phyloP scores from a whole-genome alignment of 768 basidiomycete genomes.

The Chalciporus sphaerocephalus region DNA sequence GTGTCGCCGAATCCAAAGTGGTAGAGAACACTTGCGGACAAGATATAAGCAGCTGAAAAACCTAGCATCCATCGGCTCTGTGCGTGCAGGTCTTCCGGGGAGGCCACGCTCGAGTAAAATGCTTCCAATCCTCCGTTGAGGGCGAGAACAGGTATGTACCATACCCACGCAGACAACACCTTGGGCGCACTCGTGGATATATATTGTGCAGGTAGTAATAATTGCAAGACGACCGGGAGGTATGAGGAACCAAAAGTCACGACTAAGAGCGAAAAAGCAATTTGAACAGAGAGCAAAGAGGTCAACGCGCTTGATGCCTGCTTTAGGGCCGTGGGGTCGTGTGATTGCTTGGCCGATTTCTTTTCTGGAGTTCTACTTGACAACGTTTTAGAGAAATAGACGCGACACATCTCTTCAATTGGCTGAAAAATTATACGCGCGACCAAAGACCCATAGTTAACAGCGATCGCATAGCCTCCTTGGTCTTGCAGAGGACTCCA shows the following conservation, averaged over 20 bases:
- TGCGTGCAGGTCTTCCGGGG: conserved; percentile 54
- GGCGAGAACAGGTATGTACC: conserved; percentile 86
- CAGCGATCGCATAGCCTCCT: conserved; percentile 92
- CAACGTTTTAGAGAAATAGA: conserved; percentile 77
- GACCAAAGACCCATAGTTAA: conserved; percentile 92
- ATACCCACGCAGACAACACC: conserved; percentile 76
- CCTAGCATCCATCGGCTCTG: conserved; percentile 83
- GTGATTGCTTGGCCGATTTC: background rate
- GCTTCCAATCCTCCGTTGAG: conserved; percentile 91
- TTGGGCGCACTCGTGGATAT: conserved; percentile 71
- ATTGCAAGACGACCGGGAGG: conserved; percentile 59
- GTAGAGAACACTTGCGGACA: conserved; percentile 46
- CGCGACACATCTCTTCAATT: conserved; percentile 85
- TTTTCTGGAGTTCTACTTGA: conserved; percentile 25
- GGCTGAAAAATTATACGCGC: conserved; percentile 94
- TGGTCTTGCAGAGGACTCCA: conserved; percentile 84
- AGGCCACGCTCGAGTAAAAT: conserved; percentile 78
- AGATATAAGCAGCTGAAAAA: conserved; percentile 68
- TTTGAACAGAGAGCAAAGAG: conserved; percentile 62
- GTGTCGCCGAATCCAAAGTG: conserved; percentile 53
- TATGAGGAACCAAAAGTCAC: conserved; percentile 73
- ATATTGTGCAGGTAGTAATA: conserved; percentile 71
- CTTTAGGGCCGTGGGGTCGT: conserved; percentile 17
- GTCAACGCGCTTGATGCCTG: conserved; percentile 50
- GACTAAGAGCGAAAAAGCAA: conserved; percentile 63